Base-by-base conservation (phyloP, 2,329 filamentous ascomycete genomes). In the Sporothrix euskadiensis region DNA sequence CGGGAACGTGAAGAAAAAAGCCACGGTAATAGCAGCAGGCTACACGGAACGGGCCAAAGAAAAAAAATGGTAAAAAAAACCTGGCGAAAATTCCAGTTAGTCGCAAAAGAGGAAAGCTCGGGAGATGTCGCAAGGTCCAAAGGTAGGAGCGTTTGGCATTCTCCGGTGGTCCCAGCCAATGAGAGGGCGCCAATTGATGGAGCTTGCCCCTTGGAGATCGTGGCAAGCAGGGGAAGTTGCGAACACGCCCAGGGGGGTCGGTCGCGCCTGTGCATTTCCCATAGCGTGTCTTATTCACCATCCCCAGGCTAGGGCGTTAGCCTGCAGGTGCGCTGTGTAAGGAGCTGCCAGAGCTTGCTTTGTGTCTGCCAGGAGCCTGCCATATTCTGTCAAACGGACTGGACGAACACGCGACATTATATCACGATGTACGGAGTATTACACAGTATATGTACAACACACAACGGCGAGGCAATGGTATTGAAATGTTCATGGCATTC, bases 51-150 rank as follows among this genome's bases (percentile, higher is more conserved):
- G 54, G 68, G 9, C 30, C 35, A 41, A 41, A n/a, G 56, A 73
- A n/a, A 63, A 73, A 39, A 68, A 71, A 49, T 35, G 39, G 39
- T 57, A 72, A 65, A 71, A 71, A 39, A 72, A 63, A 68, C 47
- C 68, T 47, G 59, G 63, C 57, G 72, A 72, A 66, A 61, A 69
- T 59, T 54, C 35, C 30, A 72, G 47, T 65, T 71, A 71, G 44
- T 61, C 49, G 65, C 69, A 63, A 47, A 77, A 76, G 78, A 79
- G 80, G 80, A 79, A 75, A 75, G 77, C 78, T 80, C 80, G 80
- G 80, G 78, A 80, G 79, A 78, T 80, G 76, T 81, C 79, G 79
- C 75, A 71, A 76, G 74, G 71, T 75, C 10, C 61, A 16, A 63
- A 44, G 54, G 59, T 39, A 49, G 30, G 44, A 52, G 44, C 44